Base-by-base conservation (phyloP, 768 basidiomycete species). In the Suillus sp. region DNA sequence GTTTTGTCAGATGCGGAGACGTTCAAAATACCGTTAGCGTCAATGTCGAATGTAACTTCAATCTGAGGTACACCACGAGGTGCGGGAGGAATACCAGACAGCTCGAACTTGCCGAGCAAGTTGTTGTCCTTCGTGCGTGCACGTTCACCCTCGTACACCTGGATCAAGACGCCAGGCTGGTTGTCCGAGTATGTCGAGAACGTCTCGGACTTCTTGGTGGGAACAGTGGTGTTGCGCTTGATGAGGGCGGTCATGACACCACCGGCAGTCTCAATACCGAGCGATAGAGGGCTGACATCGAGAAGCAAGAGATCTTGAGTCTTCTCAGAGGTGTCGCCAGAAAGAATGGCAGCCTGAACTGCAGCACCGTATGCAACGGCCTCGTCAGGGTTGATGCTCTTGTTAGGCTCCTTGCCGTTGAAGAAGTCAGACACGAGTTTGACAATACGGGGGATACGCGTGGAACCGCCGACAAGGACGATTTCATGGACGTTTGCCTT, bases 151-250 rank as follows among this genome's bases (percentile, higher is more conserved):
- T 99, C 96, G 80, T 87, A 97, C 42, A 98, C 96, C 76, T 97
- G 95, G 77, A 99, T 97, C 72, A 97, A 88, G 53, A 99, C 96
- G 84, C 95, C 95, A 62, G 96, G 95, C 77, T 98, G 95, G 83
- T 99, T 97, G 83, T 97, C 96, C 68, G 95, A 89, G 84, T 96
- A 96, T 22, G 96, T 98, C 43, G 96, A 98, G 87, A 98, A 97
- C 73, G 91, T 93, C 81, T 98, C 95, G 9, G 96, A 95, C 83
- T 97, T 98, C 83, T 96, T 97, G 71, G 96, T 97, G 32, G 96
- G 96, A 68, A 99, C 93, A 57, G 95, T 97, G 67, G 96, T 99
- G 85, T 99, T 98, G 61, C 96, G 91, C 82, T 95, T 96, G 85
- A 98, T 98, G 76, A 99, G 90, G 54, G 95, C 87, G 34, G 96